These are phyloP conservation scores for Alternaria incomplexa DNA, from an alignment of 2,329 filamentous ascomycete genomes.

Conservation along the genomic window DNA sequence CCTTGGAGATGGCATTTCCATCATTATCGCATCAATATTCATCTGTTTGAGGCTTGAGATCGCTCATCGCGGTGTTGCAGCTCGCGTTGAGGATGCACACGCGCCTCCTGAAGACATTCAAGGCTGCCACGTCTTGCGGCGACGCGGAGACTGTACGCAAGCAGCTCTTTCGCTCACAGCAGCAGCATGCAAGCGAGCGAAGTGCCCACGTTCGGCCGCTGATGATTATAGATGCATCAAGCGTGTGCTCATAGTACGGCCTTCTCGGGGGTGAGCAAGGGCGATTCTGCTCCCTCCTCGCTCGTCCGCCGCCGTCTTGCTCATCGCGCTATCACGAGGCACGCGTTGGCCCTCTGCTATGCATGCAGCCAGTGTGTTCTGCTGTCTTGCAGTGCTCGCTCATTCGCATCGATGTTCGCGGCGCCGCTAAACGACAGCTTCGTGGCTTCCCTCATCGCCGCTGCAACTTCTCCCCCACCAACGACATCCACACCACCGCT, in stretches of 20 bases:
- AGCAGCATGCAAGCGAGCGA: not conserved
- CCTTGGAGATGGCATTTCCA: not conserved
- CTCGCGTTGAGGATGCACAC: too few relatives aligned
- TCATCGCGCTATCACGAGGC: not conserved
- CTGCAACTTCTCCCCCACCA: not conserved
- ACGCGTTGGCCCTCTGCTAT: not conserved
- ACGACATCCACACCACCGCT: not conserved
- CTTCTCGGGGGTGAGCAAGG: not conserved
- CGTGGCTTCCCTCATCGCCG: not conserved
- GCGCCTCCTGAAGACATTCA: not conserved
- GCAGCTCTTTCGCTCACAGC: not conserved
- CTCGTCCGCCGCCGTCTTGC: not conserved
- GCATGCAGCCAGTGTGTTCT: not conserved
- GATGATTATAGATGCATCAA: not conserved
- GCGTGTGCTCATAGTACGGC: not conserved
- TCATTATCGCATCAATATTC: not conserved
- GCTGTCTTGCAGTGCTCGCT: not conserved
- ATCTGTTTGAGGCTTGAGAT: not conserved
- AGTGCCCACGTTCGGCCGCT: not conserved
- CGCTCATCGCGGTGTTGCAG: not conserved
- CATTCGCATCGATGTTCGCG: not conserved
- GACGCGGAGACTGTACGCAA: not conserved
- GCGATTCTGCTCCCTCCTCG: not conserved
- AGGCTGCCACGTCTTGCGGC: not conserved
- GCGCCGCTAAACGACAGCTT: not conserved